phyloP scores from a whole-genome alignment of 257 asterid species.

The Echium plantagineum region DNA sequence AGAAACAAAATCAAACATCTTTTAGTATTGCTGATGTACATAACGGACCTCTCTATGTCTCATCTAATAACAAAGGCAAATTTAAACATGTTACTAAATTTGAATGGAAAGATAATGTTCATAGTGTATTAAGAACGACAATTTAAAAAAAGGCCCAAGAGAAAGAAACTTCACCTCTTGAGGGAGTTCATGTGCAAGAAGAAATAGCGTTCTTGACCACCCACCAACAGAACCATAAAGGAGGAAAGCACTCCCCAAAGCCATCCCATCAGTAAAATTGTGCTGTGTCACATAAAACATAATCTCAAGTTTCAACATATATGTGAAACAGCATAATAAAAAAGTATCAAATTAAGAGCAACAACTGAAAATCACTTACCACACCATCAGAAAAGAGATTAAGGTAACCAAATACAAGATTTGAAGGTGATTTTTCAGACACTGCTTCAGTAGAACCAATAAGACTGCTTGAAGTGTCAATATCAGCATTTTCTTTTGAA shows the following conservation, averaged over 20 bases:
- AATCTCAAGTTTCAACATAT: slow-evolving; percentile 1
- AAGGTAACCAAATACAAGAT: slow-evolving; percentile 88
- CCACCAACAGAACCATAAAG: slow-evolving; percentile 97
- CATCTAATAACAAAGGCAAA: background rate
- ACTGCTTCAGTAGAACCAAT: slow-evolving; percentile 19
- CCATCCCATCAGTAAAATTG: slow-evolving; percentile 98
- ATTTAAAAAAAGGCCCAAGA: background rate
- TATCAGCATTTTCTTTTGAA: slow-evolving; percentile 25
- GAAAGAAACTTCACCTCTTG: slow-evolving; percentile 63
- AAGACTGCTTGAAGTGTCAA: slow-evolving; percentile 18
- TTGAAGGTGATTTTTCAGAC: slow-evolving; percentile 48
- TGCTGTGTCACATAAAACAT: slow-evolving; percentile 44
- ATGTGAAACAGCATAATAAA: background rate
- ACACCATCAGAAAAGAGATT: slow-evolving; percentile 98
- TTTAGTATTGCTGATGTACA: background rate
- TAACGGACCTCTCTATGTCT: background rate
- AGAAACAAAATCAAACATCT: no score
- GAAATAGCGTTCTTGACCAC: slow-evolving; percentile 94
- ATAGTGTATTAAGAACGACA: background rate
- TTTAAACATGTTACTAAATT: background rate
- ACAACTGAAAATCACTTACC: slow-evolving; percentile 26
- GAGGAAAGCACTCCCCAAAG: slow-evolving; percentile 97
- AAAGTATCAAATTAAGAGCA: background rate
- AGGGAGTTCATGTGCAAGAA: slow-evolving; percentile 98
- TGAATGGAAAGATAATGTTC: background rate